Evolutionary conservation across 2,329 filamentous ascomycete species (phyloP).

Genomic region (Colletotrichum tamarilloi): DNA sequence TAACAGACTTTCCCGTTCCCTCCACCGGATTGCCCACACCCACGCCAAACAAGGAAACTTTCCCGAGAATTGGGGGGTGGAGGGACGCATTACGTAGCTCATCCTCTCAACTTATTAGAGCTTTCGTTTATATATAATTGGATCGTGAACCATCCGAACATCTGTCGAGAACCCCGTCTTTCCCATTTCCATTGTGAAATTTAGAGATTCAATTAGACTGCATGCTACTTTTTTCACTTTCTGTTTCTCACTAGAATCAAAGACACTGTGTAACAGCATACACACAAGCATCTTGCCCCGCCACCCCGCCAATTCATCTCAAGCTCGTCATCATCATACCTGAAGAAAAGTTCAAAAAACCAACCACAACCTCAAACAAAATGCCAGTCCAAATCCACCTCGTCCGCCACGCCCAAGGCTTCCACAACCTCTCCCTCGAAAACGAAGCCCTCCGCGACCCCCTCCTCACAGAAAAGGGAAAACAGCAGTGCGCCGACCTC

Average conservation of each 20-base stretch:
- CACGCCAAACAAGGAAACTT: constrained; percentile 11
- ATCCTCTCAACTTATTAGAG: neutral
- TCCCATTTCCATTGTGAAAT: neutral
- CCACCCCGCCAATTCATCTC: neutral
- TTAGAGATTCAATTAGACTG: constrained; percentile 1
- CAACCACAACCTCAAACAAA: constrained; percentile 13
- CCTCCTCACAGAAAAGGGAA: constrained; percentile 79
- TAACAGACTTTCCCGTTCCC: neutral
- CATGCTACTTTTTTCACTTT: neutral
- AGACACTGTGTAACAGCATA: neutral
- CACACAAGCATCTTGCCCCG: neutral
- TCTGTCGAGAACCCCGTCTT: neutral
- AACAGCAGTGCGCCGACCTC: constrained; percentile 77
- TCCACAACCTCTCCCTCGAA: constrained; percentile 79
- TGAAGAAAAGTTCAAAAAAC: neutral
- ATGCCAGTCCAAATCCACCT: constrained; percentile 71
- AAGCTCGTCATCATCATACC: neutral
- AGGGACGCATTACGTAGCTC: constrained; percentile 17
- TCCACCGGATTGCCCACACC: neutral
- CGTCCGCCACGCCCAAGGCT: constrained; percentile 81
- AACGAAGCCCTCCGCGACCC: constrained; percentile 84
- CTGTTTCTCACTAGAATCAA: neutral
- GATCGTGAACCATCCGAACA: neutral
- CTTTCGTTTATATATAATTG: neutral
- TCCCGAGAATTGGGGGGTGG: neutral